Evolutionary conservation across 2,329 filamentous ascomycete genomes (phyloP).

Genomic region (Alternaria arbusti): DNA sequence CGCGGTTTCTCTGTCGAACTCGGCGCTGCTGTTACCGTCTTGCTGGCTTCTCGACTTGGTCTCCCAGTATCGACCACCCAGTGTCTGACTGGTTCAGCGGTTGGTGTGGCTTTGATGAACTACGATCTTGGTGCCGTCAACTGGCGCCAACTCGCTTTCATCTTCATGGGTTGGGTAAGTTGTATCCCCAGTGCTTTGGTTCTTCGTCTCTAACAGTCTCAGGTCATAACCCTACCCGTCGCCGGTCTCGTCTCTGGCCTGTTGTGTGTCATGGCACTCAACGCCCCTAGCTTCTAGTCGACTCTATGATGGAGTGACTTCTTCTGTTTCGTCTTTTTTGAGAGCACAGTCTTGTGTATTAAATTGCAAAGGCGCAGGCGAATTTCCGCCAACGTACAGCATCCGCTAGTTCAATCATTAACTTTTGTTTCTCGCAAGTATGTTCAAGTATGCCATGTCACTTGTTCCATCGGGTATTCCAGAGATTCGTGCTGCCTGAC

Average conservation of each 20-base stretch:
- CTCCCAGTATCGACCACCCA: constrained; percentile 70
- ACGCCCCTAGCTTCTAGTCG: constrained; percentile 47
- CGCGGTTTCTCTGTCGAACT: constrained; percentile 53
- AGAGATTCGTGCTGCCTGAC: not conserved
- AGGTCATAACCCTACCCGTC: constrained; percentile 52
- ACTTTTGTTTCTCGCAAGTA: not conserved
- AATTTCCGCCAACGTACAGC: not conserved
- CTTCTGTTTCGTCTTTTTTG: not conserved
- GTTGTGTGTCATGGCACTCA: constrained; percentile 51
- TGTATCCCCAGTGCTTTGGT: not conserved
- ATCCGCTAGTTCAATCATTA: not conserved
- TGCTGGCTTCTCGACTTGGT: constrained; percentile 66
- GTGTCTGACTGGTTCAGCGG: constrained; percentile 50
- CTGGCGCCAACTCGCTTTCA: constrained; percentile 51
- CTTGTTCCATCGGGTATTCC: not conserved
- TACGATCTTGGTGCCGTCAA: constrained; percentile 49
- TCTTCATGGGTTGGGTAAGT: constrained; percentile 36
- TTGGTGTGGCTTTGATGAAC: constrained; percentile 39
- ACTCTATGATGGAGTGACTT: not conserved
- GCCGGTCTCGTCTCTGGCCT: constrained; percentile 51
- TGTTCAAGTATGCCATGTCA: not conserved
- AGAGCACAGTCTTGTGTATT: not conserved
- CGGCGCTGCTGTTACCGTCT: constrained; percentile 64
- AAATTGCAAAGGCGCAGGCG: not conserved
- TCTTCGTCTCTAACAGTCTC: constrained; percentile 28